Evolutionary conservation across 345 rosid genomes (phyloP), one percentile per base, ranked within the genome.

Genomic region (Corchorus capsularis): DNA sequence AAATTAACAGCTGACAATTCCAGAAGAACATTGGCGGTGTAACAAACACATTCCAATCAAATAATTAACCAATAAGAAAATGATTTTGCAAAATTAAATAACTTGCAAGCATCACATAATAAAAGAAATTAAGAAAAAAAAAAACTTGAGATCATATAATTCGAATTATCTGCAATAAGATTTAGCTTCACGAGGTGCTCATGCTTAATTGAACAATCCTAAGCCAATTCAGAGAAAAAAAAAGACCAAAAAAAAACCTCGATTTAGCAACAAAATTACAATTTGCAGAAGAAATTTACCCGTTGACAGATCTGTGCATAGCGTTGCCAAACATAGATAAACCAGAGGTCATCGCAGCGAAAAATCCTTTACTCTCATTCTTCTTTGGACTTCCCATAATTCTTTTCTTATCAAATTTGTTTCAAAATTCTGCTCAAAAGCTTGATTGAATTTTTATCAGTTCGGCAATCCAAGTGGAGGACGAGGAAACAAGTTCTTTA

Each of bases 241-340:
- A 15, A 1, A 27, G 12, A 60, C 8, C 17, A 6, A 39, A 0
- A 75, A 11, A 69, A 16, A 2, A 32, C 1, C 32, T 35, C 10
- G 16, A 19, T 2, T 12, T 6, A 1, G 9, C n/a, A 12, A 12
- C 8, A 39, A 59, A 69, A 49, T 16, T 8, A 52, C 41, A 71
- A 71, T 6, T 5, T 13, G 14, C 19, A 16, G 35, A 27, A 20
- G 75, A 73, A 46, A 74, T 63, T 50, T 65, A 88, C 94, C 86
- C 94, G 88, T 84, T 82, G 74, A 84, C 89, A 69, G 94, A 90
- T 90, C 91, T 83, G 77, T 88, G 85, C 87, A 88, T 80, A 85
- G 90, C 90, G 84, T 57, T 86, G 47, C 94, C 89, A 73, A 90
- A 88, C 82, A 85, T 71, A 80, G 94, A 88, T 66, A 90, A 80